Percentiles rank a stretch among this genome's conserved stretches.
Evolutionary conservation across 805 yeast species (phyloP).

Genomic region (Candida silvatica): DNA sequence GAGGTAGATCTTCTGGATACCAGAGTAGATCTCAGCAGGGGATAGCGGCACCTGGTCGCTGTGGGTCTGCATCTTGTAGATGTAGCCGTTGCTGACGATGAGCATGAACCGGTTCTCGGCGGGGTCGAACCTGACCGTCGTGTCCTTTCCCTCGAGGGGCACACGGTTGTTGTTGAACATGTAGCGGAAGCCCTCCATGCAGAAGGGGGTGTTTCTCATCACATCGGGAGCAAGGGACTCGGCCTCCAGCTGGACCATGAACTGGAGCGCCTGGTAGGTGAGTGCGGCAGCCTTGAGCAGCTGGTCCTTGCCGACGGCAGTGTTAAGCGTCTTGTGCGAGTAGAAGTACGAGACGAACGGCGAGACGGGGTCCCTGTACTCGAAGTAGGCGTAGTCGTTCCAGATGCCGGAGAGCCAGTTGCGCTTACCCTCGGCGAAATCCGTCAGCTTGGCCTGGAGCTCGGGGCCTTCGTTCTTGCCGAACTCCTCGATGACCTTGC

Average conservation of each 20-base stretch:
- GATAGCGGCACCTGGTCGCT: constrained; percentile 32
- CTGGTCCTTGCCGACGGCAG: constrained; percentile 50
- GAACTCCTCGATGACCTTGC: constrained; percentile 60
- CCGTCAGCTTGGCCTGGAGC: constrained; percentile 57
- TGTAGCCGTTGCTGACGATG: constrained; percentile 68
- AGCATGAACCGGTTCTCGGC: constrained; percentile 56
- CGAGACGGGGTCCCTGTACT: constrained; percentile 88
- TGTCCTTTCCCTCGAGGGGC: constrained; percentile 61
- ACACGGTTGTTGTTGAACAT: constrained; percentile 88
- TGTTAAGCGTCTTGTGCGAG: constrained; percentile 65
- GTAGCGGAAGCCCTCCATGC: constrained; percentile 87
- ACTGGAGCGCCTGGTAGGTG: constrained; percentile 56
- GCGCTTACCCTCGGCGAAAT: constrained; percentile 47
- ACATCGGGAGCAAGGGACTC: constrained; percentile 79
- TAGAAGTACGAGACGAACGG: constrained; percentile 91
- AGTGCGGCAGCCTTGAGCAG: constrained; percentile 70
- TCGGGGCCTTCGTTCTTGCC: constrained; percentile 48
- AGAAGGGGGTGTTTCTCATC: constrained; percentile 65
- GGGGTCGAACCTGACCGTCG: constrained; percentile 37
- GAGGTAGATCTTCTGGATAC: constrained; percentile 46
- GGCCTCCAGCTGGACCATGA: constrained; percentile 55
- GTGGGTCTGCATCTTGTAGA: constrained; percentile 69
- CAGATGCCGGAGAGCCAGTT: constrained; percentile 92
- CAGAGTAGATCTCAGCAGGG: constrained; percentile 44
- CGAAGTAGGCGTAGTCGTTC: constrained; percentile 90